Conservation (phyloP, 495 filamentous ascomycete genomes). For the Margaritispora aquatica region DNA sequence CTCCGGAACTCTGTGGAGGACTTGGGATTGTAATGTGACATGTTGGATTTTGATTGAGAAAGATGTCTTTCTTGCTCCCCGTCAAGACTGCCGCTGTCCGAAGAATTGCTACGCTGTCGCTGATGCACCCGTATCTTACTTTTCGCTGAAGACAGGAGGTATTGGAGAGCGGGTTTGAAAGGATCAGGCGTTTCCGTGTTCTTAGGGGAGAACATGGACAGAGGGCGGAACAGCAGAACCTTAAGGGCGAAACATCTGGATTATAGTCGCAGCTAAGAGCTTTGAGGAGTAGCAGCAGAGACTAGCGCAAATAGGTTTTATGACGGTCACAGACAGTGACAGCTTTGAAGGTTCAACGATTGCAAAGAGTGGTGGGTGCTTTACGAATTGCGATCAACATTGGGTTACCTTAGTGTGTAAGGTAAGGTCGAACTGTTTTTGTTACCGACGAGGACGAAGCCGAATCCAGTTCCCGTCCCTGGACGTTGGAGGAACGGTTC, state of each 20-base stretch:
- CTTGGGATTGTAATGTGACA: constrained; percentile 22
- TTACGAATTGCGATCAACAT: too few relatives aligned
- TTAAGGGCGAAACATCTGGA: neutral
- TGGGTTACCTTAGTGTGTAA: neutral
- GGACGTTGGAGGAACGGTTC: too few relatives aligned
- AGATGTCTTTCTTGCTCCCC: too few relatives aligned
- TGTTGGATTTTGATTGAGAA: constrained; percentile 2
- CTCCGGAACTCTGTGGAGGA: constrained; percentile 17
- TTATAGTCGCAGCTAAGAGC: too few relatives aligned
- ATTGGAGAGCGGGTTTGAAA: constrained; percentile 33
- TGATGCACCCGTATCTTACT: constrained; percentile 5
- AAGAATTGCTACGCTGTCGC: constrained; percentile 11
- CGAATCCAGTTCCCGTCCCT: too few relatives aligned
- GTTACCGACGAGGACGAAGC: too few relatives aligned
- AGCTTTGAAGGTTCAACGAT: too few relatives aligned
- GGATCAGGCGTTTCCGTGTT: constrained; percentile 23
- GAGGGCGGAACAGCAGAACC: neutral
- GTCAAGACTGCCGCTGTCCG: constrained; percentile 22
- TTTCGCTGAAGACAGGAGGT: constrained; percentile 24
- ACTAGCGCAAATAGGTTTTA: too few relatives aligned
- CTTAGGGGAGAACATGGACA: constrained; percentile 19
- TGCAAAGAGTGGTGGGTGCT: too few relatives aligned
- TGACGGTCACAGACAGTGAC: too few relatives aligned
- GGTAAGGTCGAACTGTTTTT: neutral
- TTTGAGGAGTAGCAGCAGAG: too few relatives aligned